Evolutionary conservation across 805 yeast species (phyloP).

Genomic region (Cyberlindnera samutprakarnensis): DNA sequence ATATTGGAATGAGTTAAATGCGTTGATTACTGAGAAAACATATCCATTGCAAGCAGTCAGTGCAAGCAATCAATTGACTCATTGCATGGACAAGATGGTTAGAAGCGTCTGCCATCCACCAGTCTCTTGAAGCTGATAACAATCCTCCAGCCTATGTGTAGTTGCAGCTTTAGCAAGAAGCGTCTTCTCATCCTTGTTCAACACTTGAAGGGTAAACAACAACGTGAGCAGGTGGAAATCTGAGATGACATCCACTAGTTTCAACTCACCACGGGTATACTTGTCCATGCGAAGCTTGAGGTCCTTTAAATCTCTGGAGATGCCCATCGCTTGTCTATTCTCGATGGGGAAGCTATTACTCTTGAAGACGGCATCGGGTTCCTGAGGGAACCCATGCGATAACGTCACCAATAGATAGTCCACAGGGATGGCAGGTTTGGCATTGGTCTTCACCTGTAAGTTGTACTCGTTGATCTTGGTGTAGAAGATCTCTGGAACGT

Average conservation of each 20-base stretch:
- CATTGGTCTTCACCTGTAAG: constrained; percentile 77
- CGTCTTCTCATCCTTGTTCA: constrained; percentile 47
- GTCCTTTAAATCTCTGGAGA: constrained; percentile 56
- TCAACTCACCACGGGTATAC: constrained; percentile 17
- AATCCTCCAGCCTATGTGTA: constrained; percentile 34
- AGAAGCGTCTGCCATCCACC: constrained; percentile 82
- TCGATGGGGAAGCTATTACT: constrained; percentile 61
- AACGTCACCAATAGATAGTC: constrained; percentile 80
- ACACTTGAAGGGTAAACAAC: constrained; percentile 46
- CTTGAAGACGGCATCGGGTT: constrained; percentile 42
- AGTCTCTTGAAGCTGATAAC: constrained; percentile 42
- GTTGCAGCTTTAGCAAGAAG: constrained; percentile 42
- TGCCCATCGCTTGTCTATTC: constrained; percentile 70
- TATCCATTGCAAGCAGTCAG: no score
- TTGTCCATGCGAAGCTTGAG: constrained; percentile 44
- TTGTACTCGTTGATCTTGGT: constrained; percentile 82
- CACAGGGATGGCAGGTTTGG: constrained; percentile 90
- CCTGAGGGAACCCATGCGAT: constrained; percentile 87
- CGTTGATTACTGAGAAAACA: no score
- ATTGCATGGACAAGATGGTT: constrained; percentile 32
- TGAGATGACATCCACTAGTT: constrained; percentile 33
- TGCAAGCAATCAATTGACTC: no score
- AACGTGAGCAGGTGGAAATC: constrained; percentile 75
- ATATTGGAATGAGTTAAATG: no score
- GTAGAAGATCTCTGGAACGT: constrained; percentile 93